Base-by-base conservation (phyloP, 179 eudicot genomes). In the Drosera spatulata region DNA sequence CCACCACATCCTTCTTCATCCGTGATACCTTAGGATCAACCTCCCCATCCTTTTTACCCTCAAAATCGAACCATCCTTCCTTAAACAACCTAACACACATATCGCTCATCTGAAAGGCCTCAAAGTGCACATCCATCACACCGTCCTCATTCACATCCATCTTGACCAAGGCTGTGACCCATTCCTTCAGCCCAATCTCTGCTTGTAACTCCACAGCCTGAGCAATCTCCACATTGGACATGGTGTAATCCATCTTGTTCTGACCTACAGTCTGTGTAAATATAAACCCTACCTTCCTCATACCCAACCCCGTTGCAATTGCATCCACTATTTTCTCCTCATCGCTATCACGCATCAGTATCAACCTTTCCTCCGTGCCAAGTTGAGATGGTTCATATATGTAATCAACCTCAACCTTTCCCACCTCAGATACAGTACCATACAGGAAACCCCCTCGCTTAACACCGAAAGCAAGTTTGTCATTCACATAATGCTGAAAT, bases 71-170 rank as follows among this genome's bases (percentile, higher is more conserved):
- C 98, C 98, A 91, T 49, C 77, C 89, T 68, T 91, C 98, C 70
- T 84, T 88, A 65, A 73, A 91, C 75, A 91, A 71, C 71, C 87
- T 75, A 55, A 91, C 73, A 71, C 98, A 84, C 87, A 88, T 75
- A 75, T 91, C 98, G 77, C 98, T 88, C 95, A 91, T 77, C 73
- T 91, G 98, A 75, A 91, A 91, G 4, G 96, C 98, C 87, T 88
- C 98, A 41, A 91, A 91, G 61, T 88, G 96, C 51, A 91, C 97
- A 70, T 85, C 96, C 2, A 90, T 86, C 8, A 64, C 83, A 14
- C 95, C 96, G 49, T 85, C 93, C 61, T 88, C 97, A 39, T 87
- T 87, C 81, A 87, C 96, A 77, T 90, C 75, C 53, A 88, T 65
- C 73, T 91, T 88, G 72, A 91, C 98, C 56, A 91, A 59, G 0